Evolutionary conservation across 202 grass and related monocot genomes (phyloP), one percentile per base, ranked within the genome.

Genomic region (Panicum virgatum): DNA sequence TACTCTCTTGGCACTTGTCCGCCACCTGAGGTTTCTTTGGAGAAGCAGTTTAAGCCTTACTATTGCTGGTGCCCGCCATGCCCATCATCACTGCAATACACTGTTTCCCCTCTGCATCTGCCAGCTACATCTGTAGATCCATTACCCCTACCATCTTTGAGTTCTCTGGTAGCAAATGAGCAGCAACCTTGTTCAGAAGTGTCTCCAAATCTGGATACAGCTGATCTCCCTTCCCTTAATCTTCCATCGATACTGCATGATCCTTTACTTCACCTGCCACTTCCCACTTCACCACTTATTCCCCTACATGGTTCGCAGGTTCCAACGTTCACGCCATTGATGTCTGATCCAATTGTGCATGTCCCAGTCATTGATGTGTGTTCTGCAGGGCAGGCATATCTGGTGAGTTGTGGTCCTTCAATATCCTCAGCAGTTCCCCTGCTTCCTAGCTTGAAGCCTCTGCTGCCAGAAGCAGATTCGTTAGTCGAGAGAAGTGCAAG

Each of bases 21-120:
- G 0, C 42, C 84, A 14, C 52, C 89, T 79, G 77, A 84, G n/a
- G 86, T 56, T 68, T 68, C 56, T 75, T 67, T 78, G n/a, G 87
- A 86, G 52, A 87, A 88, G 61, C 67, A 78, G 6, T 94, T 96
- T 66, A 93, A 92, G 81, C 92, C 96, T 69, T 94, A 93, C 75
- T 98, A 98, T 47, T 98, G 96, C 85, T 96, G 90, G 96, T 98
- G 96, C 62, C 96, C 90, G 26, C 91, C 93, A 25, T 81, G 89
- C 50, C 90, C 88, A 66, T 92, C 91, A 29, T 86, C 86, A 53
- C 72, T 97, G 54, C 84, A 92, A 62, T 93, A 87, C 60, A 65
- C 60, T 59, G 77, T 91, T 27, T 78, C 64, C 16, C 80, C 92
- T 19, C 73, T 85, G 23, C 70, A 84, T 40, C 76, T 82, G 60